Conservation (phyloP, 345 rosid species). For the Melaleuca quinquenervia region DNA sequence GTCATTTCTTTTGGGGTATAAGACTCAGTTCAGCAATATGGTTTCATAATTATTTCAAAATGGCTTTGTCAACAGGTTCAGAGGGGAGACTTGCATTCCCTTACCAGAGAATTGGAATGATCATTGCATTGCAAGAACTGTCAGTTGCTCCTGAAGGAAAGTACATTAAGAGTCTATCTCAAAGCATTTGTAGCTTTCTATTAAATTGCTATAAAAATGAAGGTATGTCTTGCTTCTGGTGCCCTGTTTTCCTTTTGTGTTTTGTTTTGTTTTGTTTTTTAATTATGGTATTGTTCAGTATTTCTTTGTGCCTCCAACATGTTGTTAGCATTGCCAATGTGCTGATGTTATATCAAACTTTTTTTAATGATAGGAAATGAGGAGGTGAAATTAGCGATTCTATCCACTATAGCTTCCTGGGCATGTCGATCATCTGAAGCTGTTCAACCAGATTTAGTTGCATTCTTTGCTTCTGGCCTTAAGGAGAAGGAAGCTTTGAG, state of each 20-base stretch:
- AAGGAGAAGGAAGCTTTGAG: constrained; percentile 88
- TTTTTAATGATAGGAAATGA: constrained; percentile 58
- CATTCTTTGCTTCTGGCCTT: constrained; percentile 70
- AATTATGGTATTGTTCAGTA: not conserved
- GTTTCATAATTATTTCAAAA: constrained; percentile 1
- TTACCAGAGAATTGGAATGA: constrained; percentile 86
- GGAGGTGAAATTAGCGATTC: constrained; percentile 73
- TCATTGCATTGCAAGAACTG: constrained; percentile 69
- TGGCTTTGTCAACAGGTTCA: constrained; percentile 46
- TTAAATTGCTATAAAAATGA: constrained; percentile 69
- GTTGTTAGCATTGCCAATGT: not conserved
- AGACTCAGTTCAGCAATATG: not conserved
- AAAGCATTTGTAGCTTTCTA: constrained; percentile 48
- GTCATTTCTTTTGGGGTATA: not conserved
- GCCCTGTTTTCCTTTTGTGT: not conserved
- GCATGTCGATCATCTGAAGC: constrained; percentile 54
- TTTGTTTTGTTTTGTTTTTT: no score
- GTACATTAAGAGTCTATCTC: constrained; percentile 49
- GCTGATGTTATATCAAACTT: not conserved
- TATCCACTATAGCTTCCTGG: constrained; percentile 74
- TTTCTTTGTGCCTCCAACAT: not conserved
- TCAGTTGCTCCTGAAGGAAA: constrained; percentile 82
- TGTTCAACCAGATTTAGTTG: constrained; percentile 53
- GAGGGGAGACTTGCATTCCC: constrained; percentile 92
- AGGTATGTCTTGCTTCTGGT: constrained; percentile 32